phyloP scores from a whole-genome alignment of 2,329 filamentous ascomycete genomes.

The Cryphonectria japonica region DNA sequence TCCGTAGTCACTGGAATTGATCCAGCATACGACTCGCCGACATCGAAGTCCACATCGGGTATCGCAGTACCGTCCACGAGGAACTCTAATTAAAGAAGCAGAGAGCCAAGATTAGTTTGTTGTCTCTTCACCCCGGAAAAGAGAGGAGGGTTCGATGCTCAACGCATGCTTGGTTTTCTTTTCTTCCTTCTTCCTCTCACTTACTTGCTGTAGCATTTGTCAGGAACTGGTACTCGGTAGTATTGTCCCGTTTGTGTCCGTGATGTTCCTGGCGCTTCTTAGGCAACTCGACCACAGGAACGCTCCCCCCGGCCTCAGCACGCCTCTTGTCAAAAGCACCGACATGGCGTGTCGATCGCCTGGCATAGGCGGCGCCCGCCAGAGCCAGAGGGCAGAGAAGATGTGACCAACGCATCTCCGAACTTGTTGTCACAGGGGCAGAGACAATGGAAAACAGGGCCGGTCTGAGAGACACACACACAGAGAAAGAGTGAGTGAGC shows the following conservation, averaged over 20 bases:
- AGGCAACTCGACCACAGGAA: slow-evolving; percentile 1
- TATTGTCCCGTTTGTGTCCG: slow-evolving; percentile 24
- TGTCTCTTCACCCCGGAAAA: not conserved
- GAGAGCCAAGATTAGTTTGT: not conserved
- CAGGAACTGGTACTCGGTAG: slow-evolving; percentile 24
- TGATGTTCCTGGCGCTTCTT: slow-evolving; percentile 16
- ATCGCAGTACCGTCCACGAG: slow-evolving; percentile 66
- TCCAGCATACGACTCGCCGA: slow-evolving; percentile 69
- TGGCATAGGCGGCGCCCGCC: slow-evolving; percentile 17
- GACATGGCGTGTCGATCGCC: slow-evolving; percentile 27
- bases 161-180: not conserved
- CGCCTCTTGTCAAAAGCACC: slow-evolving; percentile 24
- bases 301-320: slow-evolving; percentile 11
- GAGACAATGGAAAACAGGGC: not conserved
- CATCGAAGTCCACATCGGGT: slow-evolving; percentile 71
- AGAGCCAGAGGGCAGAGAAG: slow-evolving; percentile 22
- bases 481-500: not conserved
- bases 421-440: not conserved
- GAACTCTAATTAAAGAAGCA: slow-evolving; percentile 46
- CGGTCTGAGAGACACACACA: not conserved
- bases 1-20: slow-evolving; percentile 59
- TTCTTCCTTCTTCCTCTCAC: not conserved
- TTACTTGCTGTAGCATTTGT: slow-evolving; percentile 28
- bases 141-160: slow-evolving; percentile 1
- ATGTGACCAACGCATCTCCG: slow-evolving; percentile 22